Base-by-base conservation (phyloP, 2,329 filamentous ascomycete species). In the Berkeleyomyces basicola region DNA sequence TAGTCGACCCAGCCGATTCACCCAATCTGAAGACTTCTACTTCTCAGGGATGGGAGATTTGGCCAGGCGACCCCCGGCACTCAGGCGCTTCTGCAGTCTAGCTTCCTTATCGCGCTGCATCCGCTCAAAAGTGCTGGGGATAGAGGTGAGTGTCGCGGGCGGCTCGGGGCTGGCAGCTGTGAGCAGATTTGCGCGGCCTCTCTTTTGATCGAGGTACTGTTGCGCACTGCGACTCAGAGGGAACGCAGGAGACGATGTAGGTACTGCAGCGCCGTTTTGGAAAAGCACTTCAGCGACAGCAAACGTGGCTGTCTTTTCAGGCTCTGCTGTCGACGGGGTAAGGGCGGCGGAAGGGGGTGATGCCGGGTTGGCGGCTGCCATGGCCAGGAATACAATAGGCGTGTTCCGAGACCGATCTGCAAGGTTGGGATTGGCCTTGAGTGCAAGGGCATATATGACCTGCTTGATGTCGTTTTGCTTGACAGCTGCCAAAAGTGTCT, bases 381-480 rank as follows among this genome's bases (percentile, higher is more conserved):
- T 81, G 14, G 95, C 95, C 49, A 99, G 78, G 76, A 91, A 97
- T 14, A 97, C 82, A 0, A 88, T 85, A 71, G 95, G 92, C 0
- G 92, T 96, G 49, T 87, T 88, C 61, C 93, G 83, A 46, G 90
- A 93, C 66, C 85, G 88, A 72, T 99, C 93, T 4, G 84, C 78
- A 2, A 86, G 82, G 69, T 99, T 99, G 11, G 91, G 88, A 69
- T 91, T 96, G 11, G 89, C 93, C 65, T 82, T 82, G 40, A 96
- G 79, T 1, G 93, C 90, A 57, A 99, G 79, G 3, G 88, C 92
- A 69, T 96, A 95, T 36, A 99, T 82, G 33, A 96, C 90, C 66
- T 90, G 88, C 70, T 93, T 88, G 62, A 99, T 89, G 70, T 99
- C 91, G 72, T 96, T 96, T 74, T 86, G 90, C 78, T 97, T 99